Conservation (phyloP, 2,329 filamentous ascomycete genomes). For the Teratosphaeriaceae sp. region DNA sequence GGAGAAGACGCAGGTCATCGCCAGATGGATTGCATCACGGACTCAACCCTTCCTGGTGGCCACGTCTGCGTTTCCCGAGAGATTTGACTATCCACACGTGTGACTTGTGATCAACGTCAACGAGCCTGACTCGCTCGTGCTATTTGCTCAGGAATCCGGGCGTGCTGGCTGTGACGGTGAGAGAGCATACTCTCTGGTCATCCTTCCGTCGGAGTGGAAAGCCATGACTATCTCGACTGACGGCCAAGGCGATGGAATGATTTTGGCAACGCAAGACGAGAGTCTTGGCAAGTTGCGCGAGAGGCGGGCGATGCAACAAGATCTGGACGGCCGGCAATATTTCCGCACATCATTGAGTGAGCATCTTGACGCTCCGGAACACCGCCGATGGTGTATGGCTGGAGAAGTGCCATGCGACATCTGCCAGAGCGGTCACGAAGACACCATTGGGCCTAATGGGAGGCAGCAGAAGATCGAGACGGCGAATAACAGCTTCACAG, state of each 20-base stretch:
- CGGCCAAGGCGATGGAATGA: background rate
- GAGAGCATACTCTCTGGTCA: conserved; percentile 5
- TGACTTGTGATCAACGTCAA: conserved; percentile 7
- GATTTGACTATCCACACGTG: conserved; percentile 9
- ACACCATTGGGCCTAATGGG: background rate
- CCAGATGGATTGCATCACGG: background rate
- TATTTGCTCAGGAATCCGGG: conserved; percentile 10
- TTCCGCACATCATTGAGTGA: background rate
- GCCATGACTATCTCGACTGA: background rate
- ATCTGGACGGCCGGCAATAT: background rate
- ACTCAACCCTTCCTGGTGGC: conserved; percentile 6
- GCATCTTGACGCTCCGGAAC: background rate
- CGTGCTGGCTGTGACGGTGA: conserved; percentile 4
- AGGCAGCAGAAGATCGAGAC: background rate
- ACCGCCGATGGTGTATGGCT: background rate
- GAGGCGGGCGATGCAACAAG: background rate
- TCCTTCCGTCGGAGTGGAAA: conserved; percentile 6
- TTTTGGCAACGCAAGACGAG: background rate
- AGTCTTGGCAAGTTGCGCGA: background rate
- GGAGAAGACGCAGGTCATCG: conserved; percentile 9
- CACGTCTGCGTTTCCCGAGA: conserved; percentile 6
- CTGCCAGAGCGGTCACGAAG: background rate
- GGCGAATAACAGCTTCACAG: background rate
- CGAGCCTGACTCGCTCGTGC: conserved; percentile 7
- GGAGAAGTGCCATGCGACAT: background rate